These are phyloP conservation scores for Chiua virens DNA, from an alignment of 768 basidiomycete genomes.

Conservation along the genomic window DNA sequence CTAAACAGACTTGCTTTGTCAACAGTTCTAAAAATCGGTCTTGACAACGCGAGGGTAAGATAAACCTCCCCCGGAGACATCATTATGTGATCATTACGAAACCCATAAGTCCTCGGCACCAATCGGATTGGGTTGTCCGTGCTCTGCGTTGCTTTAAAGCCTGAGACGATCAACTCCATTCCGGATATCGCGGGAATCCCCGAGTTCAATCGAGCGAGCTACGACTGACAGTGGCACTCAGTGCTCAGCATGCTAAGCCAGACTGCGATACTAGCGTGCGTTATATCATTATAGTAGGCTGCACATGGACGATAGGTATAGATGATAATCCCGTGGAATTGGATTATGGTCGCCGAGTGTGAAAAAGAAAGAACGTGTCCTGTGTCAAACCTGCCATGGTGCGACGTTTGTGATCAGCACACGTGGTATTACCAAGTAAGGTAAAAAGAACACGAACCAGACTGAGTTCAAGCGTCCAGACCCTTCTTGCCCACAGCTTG, in stretches of 20 bases:
- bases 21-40: too few species aligned
- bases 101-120: too few species aligned
- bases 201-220: not conserved
- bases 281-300: conserved; percentile 27
- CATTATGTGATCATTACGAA: too few species aligned
- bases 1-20: too few species aligned
- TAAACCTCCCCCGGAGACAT: too few species aligned
- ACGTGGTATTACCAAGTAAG: not conserved
- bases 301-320: conserved; percentile 30
- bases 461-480: conserved; percentile 97
- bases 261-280: conserved; percentile 27
- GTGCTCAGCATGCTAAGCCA: not conserved
- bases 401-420: not conserved
- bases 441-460: conserved; percentile 53
- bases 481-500: conserved; percentile 95
- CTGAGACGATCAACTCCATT: too few species aligned
- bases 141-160: too few species aligned
- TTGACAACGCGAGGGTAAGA: too few species aligned
- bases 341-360: conserved; percentile 20
- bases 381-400: conserved; percentile 16
- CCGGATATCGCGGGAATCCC: not conserved
- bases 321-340: conserved; percentile 16
- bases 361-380: conserved; percentile 5
- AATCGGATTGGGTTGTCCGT: too few species aligned
- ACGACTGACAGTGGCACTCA: too few species aligned